Evolutionary conservation across 495 filamentous ascomycete species (phyloP).

Genomic region (Penicillium angulare): DNA sequence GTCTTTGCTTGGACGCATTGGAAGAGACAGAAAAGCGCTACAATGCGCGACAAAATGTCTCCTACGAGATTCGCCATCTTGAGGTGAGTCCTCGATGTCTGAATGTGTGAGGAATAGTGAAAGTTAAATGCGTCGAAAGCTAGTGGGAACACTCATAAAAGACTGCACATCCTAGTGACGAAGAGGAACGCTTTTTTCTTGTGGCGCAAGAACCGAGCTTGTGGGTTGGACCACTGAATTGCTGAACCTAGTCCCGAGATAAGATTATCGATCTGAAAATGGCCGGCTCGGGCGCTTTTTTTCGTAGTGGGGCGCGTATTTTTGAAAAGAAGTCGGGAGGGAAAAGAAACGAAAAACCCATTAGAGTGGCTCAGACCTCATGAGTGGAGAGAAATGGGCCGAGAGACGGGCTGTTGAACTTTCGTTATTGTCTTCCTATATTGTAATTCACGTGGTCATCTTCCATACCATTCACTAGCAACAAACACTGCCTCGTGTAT

Average conservation of each 20-base stretch:
- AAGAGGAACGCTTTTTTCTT: not conserved
- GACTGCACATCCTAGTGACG: not conserved
- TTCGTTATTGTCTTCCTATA: not conserved
- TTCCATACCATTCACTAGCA: too few species aligned
- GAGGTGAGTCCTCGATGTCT: not conserved
- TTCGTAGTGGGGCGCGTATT: not conserved
- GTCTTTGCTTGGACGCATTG: conserved; percentile 49
- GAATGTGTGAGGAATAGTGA: not conserved
- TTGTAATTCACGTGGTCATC: not conserved
- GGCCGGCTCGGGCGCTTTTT: not conserved
- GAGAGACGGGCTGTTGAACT: not conserved
- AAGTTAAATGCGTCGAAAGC: not conserved
- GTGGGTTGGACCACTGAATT: conserved; percentile 1
- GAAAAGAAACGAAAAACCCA: not conserved
- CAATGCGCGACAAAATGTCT: conserved; percentile 9
- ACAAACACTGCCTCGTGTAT: too few species aligned
- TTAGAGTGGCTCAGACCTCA: conserved; percentile 5
- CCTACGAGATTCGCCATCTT: conserved; percentile 15
- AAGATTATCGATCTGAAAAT: conserved; percentile 24
- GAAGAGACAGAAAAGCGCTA: conserved; percentile 9
- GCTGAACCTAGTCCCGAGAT: conserved; percentile 7
- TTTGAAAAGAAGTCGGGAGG: not conserved
- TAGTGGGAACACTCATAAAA: not conserved
- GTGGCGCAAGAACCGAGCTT: not conserved
- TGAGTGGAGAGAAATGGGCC: not conserved